Evolutionary conservation across 2,329 filamentous ascomycete genomes (phyloP).

Genomic region (Colletotrichum musicola): DNA sequence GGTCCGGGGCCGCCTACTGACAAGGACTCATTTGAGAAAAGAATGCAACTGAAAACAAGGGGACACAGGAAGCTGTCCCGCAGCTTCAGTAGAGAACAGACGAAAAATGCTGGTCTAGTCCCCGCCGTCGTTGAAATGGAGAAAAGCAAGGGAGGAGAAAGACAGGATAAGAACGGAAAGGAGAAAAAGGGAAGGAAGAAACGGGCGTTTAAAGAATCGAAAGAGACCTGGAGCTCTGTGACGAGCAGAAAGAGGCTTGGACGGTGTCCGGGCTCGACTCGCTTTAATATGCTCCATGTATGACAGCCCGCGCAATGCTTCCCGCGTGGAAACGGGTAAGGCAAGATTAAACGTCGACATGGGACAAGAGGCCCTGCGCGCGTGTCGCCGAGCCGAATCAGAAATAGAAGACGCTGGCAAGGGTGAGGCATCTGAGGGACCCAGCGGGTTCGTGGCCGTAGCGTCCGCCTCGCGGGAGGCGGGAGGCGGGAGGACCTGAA

Average conservation of each 20-base stretch:
- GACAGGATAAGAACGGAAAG: slow-evolving; percentile 42
- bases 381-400: slow-evolving; percentile 26
- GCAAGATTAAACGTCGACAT: slow-evolving; percentile 42
- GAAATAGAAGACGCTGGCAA: slow-evolving; percentile 36
- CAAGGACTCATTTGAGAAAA: slow-evolving; percentile 37
- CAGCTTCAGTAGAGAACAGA: slow-evolving; percentile 47
- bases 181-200: slow-evolving; percentile 43
- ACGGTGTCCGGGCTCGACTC: slow-evolving; percentile 39
- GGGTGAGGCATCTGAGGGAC: slow-evolving; percentile 39
- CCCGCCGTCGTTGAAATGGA: slow-evolving; percentile 30
- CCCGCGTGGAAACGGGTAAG: slow-evolving; percentile 32
- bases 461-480: slow-evolving; percentile 35
- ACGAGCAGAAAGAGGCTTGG: slow-evolving; percentile 39
- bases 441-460: slow-evolving; percentile 43
- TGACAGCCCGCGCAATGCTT: slow-evolving; percentile 40
- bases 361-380: slow-evolving; percentile 24
- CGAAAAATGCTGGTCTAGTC: slow-evolving; percentile 32
- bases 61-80: slow-evolving; percentile 52
- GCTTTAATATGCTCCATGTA: slow-evolving; percentile 49
- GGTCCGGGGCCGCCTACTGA: slow-evolving; percentile 43
- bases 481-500: slow-evolving; percentile 37
- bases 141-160: slow-evolving; percentile 37
- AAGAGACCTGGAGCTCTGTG: slow-evolving; percentile 33
- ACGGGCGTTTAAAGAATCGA: slow-evolving; percentile 35
- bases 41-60: slow-evolving; percentile 42